Conservation (phyloP, 306 rosid genomes). For the Benincasa hispida region DNA sequence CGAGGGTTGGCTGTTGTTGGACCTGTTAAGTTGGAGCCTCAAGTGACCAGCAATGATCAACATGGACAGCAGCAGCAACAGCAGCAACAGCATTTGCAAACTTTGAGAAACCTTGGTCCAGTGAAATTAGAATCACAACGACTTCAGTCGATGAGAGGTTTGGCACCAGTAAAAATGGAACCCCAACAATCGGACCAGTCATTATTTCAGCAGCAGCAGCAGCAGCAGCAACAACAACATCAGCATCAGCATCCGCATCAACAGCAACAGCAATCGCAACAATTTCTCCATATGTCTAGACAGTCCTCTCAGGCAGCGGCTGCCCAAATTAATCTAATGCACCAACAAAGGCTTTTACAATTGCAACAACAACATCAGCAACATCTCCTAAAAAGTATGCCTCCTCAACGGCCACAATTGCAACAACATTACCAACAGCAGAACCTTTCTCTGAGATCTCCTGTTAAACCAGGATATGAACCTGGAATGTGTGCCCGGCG, state of each 20-base stretch:
- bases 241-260: slow-evolving; percentile 47
- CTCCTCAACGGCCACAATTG: slow-evolving; percentile 71
- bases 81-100: slow-evolving; percentile 39
- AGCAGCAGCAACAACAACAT: slow-evolving; percentile 13
- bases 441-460: slow-evolving; percentile 61
- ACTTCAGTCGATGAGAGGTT: slow-evolving; percentile 56
- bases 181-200: slow-evolving; percentile 82
- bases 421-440: slow-evolving; percentile 84
- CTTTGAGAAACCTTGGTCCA: slow-evolving; percentile 50
- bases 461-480: slow-evolving; percentile 71
- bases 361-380: slow-evolving; percentile 85
- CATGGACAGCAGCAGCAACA: slow-evolving; percentile 59
- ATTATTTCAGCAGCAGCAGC: slow-evolving; percentile 47
- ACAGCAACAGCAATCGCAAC: slow-evolving; percentile 48
- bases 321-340: slow-evolving; percentile 73
- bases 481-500: slow-evolving; percentile 98
- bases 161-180: slow-evolving; percentile 64
- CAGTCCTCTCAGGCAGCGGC: slow-evolving; percentile 83
- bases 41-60: slow-evolving; percentile 49
- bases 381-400: slow-evolving; percentile 75
- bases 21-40: slow-evolving; percentile 77
- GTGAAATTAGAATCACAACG: slow-evolving; percentile 79
- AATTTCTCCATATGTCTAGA: slow-evolving; percentile 75
- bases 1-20: slow-evolving; percentile 64
- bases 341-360: slow-evolving; percentile 71